Base-by-base conservation (phyloP, 148 eudicot species). In the Selenicereus undatus region DNA sequence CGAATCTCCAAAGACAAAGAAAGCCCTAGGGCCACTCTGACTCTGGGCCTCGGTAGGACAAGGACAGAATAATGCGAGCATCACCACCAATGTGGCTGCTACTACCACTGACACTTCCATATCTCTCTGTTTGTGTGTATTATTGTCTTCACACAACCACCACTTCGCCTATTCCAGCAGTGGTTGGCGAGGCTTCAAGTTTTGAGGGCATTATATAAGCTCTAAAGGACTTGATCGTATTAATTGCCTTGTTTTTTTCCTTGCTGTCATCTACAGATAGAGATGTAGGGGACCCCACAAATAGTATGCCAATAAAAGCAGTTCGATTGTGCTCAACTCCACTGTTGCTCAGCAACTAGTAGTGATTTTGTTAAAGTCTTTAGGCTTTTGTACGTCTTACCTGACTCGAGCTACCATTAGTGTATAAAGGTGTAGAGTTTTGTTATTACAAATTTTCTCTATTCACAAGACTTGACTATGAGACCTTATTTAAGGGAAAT, bases 1-100 rank as follows among this genome's bases (percentile, higher is more conserved):
- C 7, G 94, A 91, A 73, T 91, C 94, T 24, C 94, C 94, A 75
- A 91, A 91, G 60, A 91, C 92, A 32, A 88, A 91, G 76, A 91
- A 90, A 1, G 94, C 94, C 3, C 94, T 80, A 54, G 84, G n/a
- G 35, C 71, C 71, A 52, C 52, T 84, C 52, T 84, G 86, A 52
- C 39, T 84, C 52, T 84, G 86, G 17, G 82, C 86, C 10, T 51
- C 32, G n/a, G 60, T 58, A 32, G 6, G 58, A 21, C 77, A 75
- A 58, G 39, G 27, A 62, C 36, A 56, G 16, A 75, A 66, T 6
- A 83, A 52, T 77, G 68, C 56, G 22, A 76, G 3, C 22, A 81
- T 76, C 4, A 81, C 24, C 7, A 73, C 66, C 24, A 84, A 66
- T 66, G 56, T 82, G 56, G 72, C 58, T 73, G 82, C 24, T 76